Conservation (phyloP, 768 basidiomycete genomes). For the Russula dissimulans region DNA sequence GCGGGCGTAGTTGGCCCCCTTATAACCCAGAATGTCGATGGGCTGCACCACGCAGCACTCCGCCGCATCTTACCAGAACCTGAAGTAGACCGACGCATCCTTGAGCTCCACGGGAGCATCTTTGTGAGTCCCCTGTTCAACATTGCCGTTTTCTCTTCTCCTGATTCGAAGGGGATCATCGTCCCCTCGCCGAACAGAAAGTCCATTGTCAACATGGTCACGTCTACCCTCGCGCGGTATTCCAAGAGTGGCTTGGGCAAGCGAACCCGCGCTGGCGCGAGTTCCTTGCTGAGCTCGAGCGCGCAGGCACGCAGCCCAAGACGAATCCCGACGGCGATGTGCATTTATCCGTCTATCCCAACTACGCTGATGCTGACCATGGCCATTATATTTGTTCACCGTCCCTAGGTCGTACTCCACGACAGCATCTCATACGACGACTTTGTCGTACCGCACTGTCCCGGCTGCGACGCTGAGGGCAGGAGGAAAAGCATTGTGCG, state of each 20-base stretch:
- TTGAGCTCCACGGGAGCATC: conserved; percentile 86
- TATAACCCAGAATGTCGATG: conserved; percentile 93
- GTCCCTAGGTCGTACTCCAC: conserved; percentile 62
- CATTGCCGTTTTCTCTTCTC: not conserved
- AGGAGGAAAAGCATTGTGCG: conserved; percentile 52
- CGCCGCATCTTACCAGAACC: conserved; percentile 33
- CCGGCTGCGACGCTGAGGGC: conserved; percentile 50
- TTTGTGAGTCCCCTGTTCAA: conserved; percentile 41
- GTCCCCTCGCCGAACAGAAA: conserved; percentile 33
- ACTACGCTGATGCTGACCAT: not conserved
- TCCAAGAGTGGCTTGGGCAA: conserved; percentile 63
- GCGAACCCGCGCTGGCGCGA: conserved; percentile 75
- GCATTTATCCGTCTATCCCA: conserved; percentile 21
- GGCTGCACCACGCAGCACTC: conserved; percentile 79
- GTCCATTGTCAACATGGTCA: conserved; percentile 77
- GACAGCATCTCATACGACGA: conserved; percentile 62
- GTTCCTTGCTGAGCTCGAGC: conserved; percentile 55
- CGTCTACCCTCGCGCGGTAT: conserved; percentile 49
- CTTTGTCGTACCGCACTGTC: conserved; percentile 75
- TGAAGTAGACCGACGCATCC: conserved; percentile 36
- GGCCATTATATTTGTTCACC: not conserved
- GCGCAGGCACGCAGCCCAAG: conserved; percentile 47
- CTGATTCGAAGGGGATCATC: not conserved
- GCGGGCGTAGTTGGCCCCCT: conserved; percentile 48
- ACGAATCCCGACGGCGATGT: conserved; percentile 96